Conservation (phyloP, 768 basidiomycete species). For the Plicaturopsis crispa region DNA sequence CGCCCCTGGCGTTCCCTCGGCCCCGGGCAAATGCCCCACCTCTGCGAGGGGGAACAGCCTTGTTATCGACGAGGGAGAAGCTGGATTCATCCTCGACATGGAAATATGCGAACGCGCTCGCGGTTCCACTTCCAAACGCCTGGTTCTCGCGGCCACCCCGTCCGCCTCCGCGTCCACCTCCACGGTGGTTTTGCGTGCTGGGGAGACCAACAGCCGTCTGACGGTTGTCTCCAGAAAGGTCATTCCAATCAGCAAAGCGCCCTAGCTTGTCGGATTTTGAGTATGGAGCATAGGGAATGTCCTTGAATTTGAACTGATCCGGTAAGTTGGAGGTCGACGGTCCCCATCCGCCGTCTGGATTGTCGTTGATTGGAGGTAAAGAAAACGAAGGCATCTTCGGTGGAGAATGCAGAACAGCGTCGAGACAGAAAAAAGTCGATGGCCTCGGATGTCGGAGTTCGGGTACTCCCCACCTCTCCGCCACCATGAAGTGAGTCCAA, state of each 20-base stretch:
- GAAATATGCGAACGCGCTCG: conserved; percentile 93
- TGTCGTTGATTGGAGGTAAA: conserved; percentile 84
- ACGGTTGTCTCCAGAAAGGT: conserved; percentile 56
- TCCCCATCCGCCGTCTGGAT: conserved; percentile 92
- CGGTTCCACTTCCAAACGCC: conserved; percentile 85
- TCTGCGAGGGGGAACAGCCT: conserved; percentile 59
- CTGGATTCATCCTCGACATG: conserved; percentile 97
- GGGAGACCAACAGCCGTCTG: conserved; percentile 44
- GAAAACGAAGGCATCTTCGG: conserved; percentile 69
- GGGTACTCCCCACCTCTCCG: conserved; percentile 1
- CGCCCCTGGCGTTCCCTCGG: conserved; percentile 36
- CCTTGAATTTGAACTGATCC: conserved; percentile 93
- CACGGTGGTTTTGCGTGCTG: conserved; percentile 40
- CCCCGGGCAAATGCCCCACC: conserved; percentile 58
- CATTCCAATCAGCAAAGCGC: conserved; percentile 97
- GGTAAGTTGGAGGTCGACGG: conserved; percentile 55
- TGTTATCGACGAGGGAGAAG: conserved; percentile 94
- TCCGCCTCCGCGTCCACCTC: conserved; percentile 43
- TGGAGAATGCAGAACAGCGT: neutral
- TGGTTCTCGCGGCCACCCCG: conserved; percentile 71
- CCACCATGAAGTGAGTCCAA: conserved; percentile 63
- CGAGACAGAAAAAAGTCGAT: too few species aligned
- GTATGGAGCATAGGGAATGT: conserved; percentile 97
- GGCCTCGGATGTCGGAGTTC: too few species aligned
- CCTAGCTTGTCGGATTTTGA: conserved; percentile 98